Base-by-base conservation (phyloP, 331 rosid species). In the Malus hybrid region DNA sequence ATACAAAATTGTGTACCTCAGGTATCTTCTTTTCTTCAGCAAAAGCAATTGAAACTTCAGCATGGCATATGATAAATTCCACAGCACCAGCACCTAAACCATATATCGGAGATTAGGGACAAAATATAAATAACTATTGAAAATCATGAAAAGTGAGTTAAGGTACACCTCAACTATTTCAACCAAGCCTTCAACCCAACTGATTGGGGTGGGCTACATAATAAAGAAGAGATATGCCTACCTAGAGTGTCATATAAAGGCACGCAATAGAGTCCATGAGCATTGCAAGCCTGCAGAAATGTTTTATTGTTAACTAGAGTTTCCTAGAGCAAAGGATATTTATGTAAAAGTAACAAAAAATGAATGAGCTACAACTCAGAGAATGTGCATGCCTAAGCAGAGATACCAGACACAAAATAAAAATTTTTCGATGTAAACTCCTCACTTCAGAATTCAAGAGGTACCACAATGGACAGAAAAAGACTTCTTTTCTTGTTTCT, bases 161-260 rank as follows among this genome's bases (percentile, higher is more conserved):
- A 63, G 78, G 11, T 63, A 12, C 61, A 61, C 32, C 61, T 16
- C 19, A 44, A 22, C 39, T 73, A 60, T 14, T 56, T 57, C 61
- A 46, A 69, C 10, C 50, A 54, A 54, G 32, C 57, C 18, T 50
- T 19, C 10, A 31, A 13, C 69, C 16, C 67, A 52, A 44, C 18
- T 50, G 16, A 69, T 34, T 65, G 60, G 27, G 42, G 69, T 39
- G 69, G 39, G 22, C 64, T 9, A 27, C 13, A 46, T 67, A 54
- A 50, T 66, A 67, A 50, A 60, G 52, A 80, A 75, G 69, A 66
- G 65, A 80, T 24, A 78, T 78, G 71, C 88, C 82, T 88, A 95
- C 99, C 99, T 80, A 95, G 83, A 65, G 96, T 88, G 82, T 95
- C 99, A 69, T 95, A 95, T 74, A 95, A 83, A 76, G 99, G 99